phyloP scores from a whole-genome alignment of 805 yeast genomes.

The Yamadazyma paraphyllophila region DNA sequence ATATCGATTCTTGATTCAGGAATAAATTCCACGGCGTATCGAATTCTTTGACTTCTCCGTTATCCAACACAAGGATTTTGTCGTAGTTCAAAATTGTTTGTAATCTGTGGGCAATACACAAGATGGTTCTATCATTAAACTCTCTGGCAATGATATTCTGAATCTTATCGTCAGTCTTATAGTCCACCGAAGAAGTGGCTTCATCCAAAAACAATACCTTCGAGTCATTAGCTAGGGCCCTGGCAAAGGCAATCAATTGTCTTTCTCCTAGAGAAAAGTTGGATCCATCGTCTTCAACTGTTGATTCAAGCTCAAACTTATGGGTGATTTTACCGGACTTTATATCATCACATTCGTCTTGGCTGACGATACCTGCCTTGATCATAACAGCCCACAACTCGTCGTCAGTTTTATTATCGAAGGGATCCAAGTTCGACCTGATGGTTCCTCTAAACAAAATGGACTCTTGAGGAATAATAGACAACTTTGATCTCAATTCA shows the following conservation, averaged over 20 bases:
- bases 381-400: constrained; percentile 56
- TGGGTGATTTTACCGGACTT: constrained; percentile 23
- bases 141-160: constrained; percentile 68
- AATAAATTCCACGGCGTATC: constrained; percentile 71
- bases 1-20: constrained; percentile 45
- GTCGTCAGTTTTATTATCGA: constrained; percentile 47
- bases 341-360: constrained; percentile 28
- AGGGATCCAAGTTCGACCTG: constrained; percentile 62
- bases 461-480: constrained; percentile 73
- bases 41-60: constrained; percentile 72
- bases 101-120: constrained; percentile 87
- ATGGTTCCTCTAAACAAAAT: constrained; percentile 60
- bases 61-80: constrained; percentile 75
- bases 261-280: constrained; percentile 79
- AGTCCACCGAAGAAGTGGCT: constrained; percentile 79
- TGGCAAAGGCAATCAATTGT: constrained; percentile 74
- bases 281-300: constrained; percentile 64
- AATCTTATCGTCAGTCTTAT: constrained; percentile 77
- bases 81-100: constrained; percentile 73
- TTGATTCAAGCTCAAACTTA: constrained; percentile 43
- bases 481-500: constrained; percentile 53
- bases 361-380: constrained; percentile 44
- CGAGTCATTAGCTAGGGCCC: constrained; percentile 76
- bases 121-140: constrained; percentile 67
- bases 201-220: constrained; percentile 81